A percentile compares a stretch with the other conserved stretches of the same genome.
Conservation (phyloP, 805 yeast genomes). For the Lachancea sp. region DNA sequence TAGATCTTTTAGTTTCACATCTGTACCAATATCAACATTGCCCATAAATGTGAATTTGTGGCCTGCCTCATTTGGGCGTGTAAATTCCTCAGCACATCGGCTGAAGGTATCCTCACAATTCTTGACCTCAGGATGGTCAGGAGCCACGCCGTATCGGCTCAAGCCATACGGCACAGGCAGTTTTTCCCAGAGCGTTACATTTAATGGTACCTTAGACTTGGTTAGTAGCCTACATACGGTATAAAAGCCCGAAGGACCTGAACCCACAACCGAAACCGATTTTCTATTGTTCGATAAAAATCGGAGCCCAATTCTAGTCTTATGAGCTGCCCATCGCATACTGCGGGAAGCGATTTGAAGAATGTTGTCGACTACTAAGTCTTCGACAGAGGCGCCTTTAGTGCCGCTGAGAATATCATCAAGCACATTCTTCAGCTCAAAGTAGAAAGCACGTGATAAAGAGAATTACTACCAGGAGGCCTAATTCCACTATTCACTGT, state of each 20-base stretch:
- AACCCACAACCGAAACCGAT: slow-evolving; percentile 72
- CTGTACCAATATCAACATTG: slow-evolving; percentile 61
- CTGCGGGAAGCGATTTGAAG: too few relatives aligned
- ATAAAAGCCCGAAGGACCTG: slow-evolving; percentile 97
- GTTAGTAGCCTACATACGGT: slow-evolving; percentile 70
- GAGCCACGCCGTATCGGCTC: slow-evolving; percentile 94
- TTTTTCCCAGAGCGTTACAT: slow-evolving; percentile 74
- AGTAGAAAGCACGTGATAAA: too few relatives aligned
- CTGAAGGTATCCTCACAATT: slow-evolving; percentile 66
- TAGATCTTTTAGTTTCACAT: slow-evolving; percentile 46
- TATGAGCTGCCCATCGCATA: not conserved
- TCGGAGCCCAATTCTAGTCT: not conserved
- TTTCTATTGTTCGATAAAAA: slow-evolving; percentile 2
- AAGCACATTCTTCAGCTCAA: too few relatives aligned
- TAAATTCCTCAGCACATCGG: slow-evolving; percentile 35
- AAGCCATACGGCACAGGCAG: slow-evolving; percentile 89
- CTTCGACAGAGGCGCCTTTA: too few relatives aligned
- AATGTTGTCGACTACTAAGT: too few relatives aligned
- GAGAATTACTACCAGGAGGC: too few relatives aligned
- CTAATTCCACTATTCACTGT: too few relatives aligned
- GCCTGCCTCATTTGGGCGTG: slow-evolving; percentile 18
- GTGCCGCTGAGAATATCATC: too few relatives aligned
- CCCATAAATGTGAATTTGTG: slow-evolving; percentile 57
- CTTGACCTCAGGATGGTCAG: slow-evolving; percentile 97
- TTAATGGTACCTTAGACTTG: slow-evolving; percentile 35